Base-by-base conservation (phyloP, 805 yeast species). In the Wickerhamiella siamensis region DNA sequence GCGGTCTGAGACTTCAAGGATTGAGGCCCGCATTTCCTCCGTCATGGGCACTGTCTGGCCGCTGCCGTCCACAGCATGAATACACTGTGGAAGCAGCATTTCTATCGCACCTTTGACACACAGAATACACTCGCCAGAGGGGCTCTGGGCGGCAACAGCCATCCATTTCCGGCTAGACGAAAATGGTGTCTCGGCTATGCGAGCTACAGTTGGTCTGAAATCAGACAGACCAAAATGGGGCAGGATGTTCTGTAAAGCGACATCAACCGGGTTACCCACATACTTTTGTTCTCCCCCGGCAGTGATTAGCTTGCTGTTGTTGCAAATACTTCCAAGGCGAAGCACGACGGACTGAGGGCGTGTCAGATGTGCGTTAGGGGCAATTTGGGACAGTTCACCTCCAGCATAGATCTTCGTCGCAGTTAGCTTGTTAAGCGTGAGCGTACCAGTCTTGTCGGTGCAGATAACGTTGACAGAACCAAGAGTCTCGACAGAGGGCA, bases 181-280 rank as follows among this genome's bases (percentile, higher is more conserved):
- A 58, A 88, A 87, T 10, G 97, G 93, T 39, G 80, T 63, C 60
- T 88, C 98, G 48, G 71, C 70, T 3, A 71, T 55, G 54, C 91
- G 74, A 20, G 71, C 65, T 44, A 66, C 66, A 5, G 76, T 66
- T 22, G 66, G 64, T 59, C 98, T 76, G 8, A 61, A 54, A 58
- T 91, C 97, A 5, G 72, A 75, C 38, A 83, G 55, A 9, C 36
- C 36, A 60, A 86, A 84, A 44, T 71, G 72, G 4, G 74, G 64
- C 43, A 86, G 65, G 27, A 75, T 73, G 59, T 83, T 95, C 43
- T 86, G 66, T 34, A 91, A 66, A 0, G 98, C 97, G 51, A 87
- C 76, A 63, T 91, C 98, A 12, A 95, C 84, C 32, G 98, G 94
- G 60, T 88, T 91, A 21, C 98, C 98, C 37, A 82, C 73, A 54